Base-by-base conservation (phyloP, 2,329 filamentous ascomycete genomes). In the Pseudogymnoascus sp. region DNA sequence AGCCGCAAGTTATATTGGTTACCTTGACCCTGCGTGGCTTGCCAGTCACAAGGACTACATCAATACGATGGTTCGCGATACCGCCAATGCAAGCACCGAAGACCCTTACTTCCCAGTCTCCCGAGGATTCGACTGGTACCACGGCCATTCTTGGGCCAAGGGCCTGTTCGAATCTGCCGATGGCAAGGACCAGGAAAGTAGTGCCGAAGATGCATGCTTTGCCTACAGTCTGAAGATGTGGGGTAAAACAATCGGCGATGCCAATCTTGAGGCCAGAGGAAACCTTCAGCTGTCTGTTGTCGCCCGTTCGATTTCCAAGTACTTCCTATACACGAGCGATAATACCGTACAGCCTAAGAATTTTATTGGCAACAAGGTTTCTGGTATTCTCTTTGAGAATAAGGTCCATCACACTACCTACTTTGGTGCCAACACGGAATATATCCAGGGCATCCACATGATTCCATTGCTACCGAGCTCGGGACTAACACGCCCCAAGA, bases 401-500 rank as follows among this genome's bases (percentile, higher is more conserved):
- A 97, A 97, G 75, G 82, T 91, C 60, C 90, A 97, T 72, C 91
- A 97, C 74, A 88, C 89, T 3, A 97, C 93, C 1, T 97, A 91
- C 75, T 97, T 97, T 69, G 90, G 90, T 50, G 73, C 77, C 58
- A 83, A 86, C 62, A 80, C 84, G 11, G 87, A 93, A 73, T 90
- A 84, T 67, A 82, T 95, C 63, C 79, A 86, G 70, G 83, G 81
- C 2, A 71, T 72, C 8, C 70, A 72, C 61, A 71, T 71, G 69
- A 30, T 65, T 20, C 65, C 67, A 37, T 60, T 67, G 18, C 25
- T 67, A 2, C 67, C 67, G 6, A 78, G 81, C 61, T 87, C 87
- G 1, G 78, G 86, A 4, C 83, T 89, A 62, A 84, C 86, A 4
- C 84, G 94, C 18, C 81, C 79, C 1, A 73, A 77, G 22, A 75